Evolutionary conservation across 2,329 filamentous ascomycete species (phyloP), one percentile per base, ranked within the genome.

Genomic region (Cercospora sesami): DNA sequence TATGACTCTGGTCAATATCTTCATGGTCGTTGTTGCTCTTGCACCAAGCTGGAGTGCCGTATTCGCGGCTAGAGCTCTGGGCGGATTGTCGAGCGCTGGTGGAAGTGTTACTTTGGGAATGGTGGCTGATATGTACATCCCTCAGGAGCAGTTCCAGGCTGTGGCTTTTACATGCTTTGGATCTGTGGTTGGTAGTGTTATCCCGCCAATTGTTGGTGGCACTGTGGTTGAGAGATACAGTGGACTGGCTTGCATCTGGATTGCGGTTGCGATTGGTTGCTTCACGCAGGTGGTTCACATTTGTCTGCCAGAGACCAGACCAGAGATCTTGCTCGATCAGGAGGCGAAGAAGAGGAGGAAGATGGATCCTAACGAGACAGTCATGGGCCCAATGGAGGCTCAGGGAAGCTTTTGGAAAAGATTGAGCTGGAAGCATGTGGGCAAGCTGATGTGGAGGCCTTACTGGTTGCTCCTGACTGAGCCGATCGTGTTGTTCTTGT

Each of bases 191-290:
- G 77, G 77, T 8, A 74, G 73, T 4, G 74, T 78, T 5, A 68
- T 79, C 30, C 76, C 73, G 16, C 77, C 78, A 1, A 75, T 79
- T 60, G 67, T 73, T 14, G 76, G 76, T 21, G 76, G 76, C 26
- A 76, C 76, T 68, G 74, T 78, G 63, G 71, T 72, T 45, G 57
- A 70, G 18, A 75, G 74, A 70, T 85, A 89, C 5, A 76, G 86
- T 23, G 95, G 91, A 91, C 85, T 86, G 71, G 93, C 90, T 90
- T 87, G 85, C 64, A 93, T 94, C 77, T 95, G 92, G 92, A 91
- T 94, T 68, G 91, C 94, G 79, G 86, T 94, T 70, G 93, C 94
- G 72, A 88, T 94, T 63, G 91, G 92, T 18, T 89, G 80, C 8
- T 84, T 87, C 36, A 87, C 92, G 3, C 91, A 94, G 75, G 18